Evolutionary conservation across 306 rosid species (phyloP), one percentile per base, ranked within the genome.

Genomic region (Crotalaria pallida): DNA sequence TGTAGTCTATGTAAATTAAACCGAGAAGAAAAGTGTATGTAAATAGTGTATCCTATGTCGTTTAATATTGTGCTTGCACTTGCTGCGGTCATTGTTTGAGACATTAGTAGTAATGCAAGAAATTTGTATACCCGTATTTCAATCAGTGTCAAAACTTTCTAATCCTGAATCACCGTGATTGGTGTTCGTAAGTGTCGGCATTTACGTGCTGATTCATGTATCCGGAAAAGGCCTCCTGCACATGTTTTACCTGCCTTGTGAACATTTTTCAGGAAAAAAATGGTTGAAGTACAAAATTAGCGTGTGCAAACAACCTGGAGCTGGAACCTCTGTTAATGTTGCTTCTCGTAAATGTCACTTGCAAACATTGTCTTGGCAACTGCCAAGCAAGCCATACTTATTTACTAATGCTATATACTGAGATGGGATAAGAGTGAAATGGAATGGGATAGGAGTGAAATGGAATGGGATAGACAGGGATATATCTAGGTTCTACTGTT

Each of bases 11-110:
- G 52, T 69, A 56, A 71, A 74, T 60, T 72, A 51, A 78, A 70
- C 57, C 53, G 49, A 65, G 65, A 76, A 80, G 58, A 33, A 50
- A 44, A 58, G 61, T 75, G 70, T 52, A 47, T 79, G 58, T 75
- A 52, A 62, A 63, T 65, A 41, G 36, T n/a, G 44, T 74, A 65
- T 53, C 61, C 15, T 10, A 16, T 29, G 13, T 8, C 29, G 55
- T 57, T 22, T 18, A 55, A 43, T 69, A 67, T 62, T 69, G 62
- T 58, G 47, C 49, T 24, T 47, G 65, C 49, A 31, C 72, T 26
- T 71, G 72, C 23, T 29, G 50, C 50, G 47, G 45, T 65, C 23
- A 61, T 33, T 11, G 21, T 34, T 40, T 53, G 73, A 40, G 48
- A 56, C 51, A 33, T 65, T 47, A 23, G n/a, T 1, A 67, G 56